phyloP scores from a whole-genome alignment of 2,329 filamentous ascomycete species.

The Alternaria sp. region DNA sequence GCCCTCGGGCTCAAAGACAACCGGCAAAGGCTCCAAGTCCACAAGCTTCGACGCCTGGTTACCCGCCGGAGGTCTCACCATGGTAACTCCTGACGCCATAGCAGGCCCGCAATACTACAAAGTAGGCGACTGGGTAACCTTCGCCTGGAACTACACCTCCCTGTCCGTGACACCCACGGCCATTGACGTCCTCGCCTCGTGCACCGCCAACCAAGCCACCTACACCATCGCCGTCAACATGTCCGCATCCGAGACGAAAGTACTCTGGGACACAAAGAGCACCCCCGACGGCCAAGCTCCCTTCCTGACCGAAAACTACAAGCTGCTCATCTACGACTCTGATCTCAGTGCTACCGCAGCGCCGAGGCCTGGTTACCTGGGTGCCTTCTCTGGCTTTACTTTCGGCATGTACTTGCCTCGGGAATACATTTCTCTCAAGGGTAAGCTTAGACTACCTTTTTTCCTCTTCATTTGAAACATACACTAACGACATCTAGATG shows the following conservation, averaged over 20 bases:
- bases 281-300: constrained; percentile 48
- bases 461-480: too few species aligned
- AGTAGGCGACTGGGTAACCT: constrained; percentile 68
- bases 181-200: constrained; percentile 69
- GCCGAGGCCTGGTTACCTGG: constrained; percentile 64
- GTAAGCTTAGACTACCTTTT: constrained; percentile 49
- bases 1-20: constrained; percentile 32
- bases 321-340: constrained; percentile 69
- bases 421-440: constrained; percentile 58
- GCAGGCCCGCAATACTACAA: constrained; percentile 68
- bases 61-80: constrained; percentile 66
- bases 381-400: constrained; percentile 59
- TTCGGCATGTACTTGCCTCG: constrained; percentile 71
- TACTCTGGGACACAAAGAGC: constrained; percentile 67
- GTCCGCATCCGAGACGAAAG: constrained; percentile 60
- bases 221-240: constrained; percentile 70
- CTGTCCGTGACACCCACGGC: constrained; percentile 65
- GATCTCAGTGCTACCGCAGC: constrained; percentile 61
- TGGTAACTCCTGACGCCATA: constrained; percentile 65
- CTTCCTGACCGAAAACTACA: constrained; percentile 68
- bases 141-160: constrained; percentile 75
- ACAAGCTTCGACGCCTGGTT: constrained; percentile 61
- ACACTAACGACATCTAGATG: constrained; percentile 49
- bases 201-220: constrained; percentile 64
- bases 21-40: constrained; percentile 32